Conservation (phyloP, 2,329 filamentous ascomycete genomes). For the Venturia pyrina region DNA sequence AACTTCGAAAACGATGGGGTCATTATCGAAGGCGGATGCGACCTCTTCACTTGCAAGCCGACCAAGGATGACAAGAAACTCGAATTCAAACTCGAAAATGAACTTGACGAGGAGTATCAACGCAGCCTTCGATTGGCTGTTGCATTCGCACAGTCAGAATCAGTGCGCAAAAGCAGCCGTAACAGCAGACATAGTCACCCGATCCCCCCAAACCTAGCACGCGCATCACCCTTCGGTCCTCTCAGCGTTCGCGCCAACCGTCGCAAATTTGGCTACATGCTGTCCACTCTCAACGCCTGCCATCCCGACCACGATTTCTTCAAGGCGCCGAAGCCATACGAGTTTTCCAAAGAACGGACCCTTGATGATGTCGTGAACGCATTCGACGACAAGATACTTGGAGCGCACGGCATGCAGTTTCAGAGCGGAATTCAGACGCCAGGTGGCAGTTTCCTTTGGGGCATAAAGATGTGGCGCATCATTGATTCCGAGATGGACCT, state of each 20-base stretch:
- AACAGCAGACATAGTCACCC: slow-evolving; percentile 78
- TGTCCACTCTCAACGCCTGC: slow-evolving; percentile 90
- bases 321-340: slow-evolving; percentile 74
- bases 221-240: slow-evolving; percentile 84
- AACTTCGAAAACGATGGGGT: slow-evolving; percentile 94
- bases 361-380: slow-evolving; percentile 74
- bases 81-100: slow-evolving; percentile 89
- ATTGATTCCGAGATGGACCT: slow-evolving; percentile 93
- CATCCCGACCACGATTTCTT: slow-evolving; percentile 98
- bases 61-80: slow-evolving; percentile 93
- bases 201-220: slow-evolving; percentile 67
- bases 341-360: slow-evolving; percentile 79
- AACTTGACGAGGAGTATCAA: slow-evolving; percentile 83
- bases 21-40: slow-evolving; percentile 85
- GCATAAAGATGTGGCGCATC: slow-evolving; percentile 80
- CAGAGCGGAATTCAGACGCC: slow-evolving; percentile 33
- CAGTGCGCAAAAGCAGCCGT: slow-evolving; percentile 37
- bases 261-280: slow-evolving; percentile 88
- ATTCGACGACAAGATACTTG: slow-evolving; percentile 79
- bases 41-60: slow-evolving; percentile 95
- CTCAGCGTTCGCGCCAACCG: slow-evolving; percentile 81
- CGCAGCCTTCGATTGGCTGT: slow-evolving; percentile 52
- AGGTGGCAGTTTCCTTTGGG: slow-evolving; percentile 57
- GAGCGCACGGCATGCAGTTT: slow-evolving; percentile 35
- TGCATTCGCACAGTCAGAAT: not conserved